Base-by-base conservation (phyloP, 441 rosid species). In the Lagerstroemia fauriei region DNA sequence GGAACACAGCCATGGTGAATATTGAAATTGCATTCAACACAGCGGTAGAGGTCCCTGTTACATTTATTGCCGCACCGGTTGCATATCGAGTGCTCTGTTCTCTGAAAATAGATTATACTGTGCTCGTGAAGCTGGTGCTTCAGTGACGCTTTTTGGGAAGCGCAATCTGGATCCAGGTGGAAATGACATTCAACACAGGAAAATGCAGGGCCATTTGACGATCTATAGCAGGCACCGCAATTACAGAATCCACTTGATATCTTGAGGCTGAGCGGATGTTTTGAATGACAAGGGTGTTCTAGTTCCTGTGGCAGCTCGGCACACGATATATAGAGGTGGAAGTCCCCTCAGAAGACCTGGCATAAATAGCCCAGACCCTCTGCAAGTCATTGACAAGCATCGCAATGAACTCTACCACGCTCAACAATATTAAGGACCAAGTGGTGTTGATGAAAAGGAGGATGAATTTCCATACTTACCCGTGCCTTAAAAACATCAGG, bases 251-350 rank as follows among this genome's bases (percentile, higher is more conserved):
- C 38, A 17, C 34, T 51, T 9, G 47, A 25, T 74, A 31, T 48
- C 16, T 9, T 18, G 3, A 22, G 18, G 29, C 10, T n/a, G 47
- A 44, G 59, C 10, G 24, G 16, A n/a, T n/a, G n/a, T n/a, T n/a
- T n/a, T n/a, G n/a, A n/a, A 78, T 57, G 18, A 17, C 63, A 48
- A 1, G 61, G 56, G 41, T 47, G 74, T 12, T 68, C n/a, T n/a
- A n/a, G n/a, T n/a, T n/a, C n/a, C n/a, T n/a, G n/a, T n/a, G n/a
- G n/a, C n/a, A n/a, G n/a, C 66, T 50, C 59, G 59, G 12, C 3
- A 34, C 75, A 78, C 51, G 81, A 63, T 31, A 63, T 24, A 20
- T 48, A 75, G 73, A 68, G 73, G 25, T 38, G 18, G 57, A 78
- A 78, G 22, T 44, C 24, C 10, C 47, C 44, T 24, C 59, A 18